Percentiles rank a stretch among this genome's conserved stretches.
phyloP scores from a whole-genome alignment of 73 alveolate species.

The Urostyla sp. region DNA sequence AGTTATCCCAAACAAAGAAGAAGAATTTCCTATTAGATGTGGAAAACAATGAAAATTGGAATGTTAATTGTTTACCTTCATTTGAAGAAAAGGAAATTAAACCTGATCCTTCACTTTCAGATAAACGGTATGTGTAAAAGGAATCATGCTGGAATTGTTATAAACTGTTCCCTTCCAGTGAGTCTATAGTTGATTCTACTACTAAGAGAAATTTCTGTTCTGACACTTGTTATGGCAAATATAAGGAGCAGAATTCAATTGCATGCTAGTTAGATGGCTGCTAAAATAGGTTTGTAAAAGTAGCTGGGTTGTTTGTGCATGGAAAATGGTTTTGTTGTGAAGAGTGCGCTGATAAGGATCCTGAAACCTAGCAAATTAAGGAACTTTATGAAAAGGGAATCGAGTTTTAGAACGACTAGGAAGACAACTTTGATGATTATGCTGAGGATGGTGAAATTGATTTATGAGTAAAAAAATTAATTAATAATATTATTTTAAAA shows the following conservation, averaged over 20 bases:
- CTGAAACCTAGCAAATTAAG: slow-evolving; percentile 21
- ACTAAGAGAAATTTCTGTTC: slow-evolving; percentile 65
- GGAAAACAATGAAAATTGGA: neutral
- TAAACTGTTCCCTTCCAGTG: slow-evolving; percentile 44
- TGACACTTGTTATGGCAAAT: slow-evolving; percentile 48
- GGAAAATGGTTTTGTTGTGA: slow-evolving; percentile 71
- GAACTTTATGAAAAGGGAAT: slow-evolving; percentile 33
- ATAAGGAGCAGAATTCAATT: slow-evolving; percentile 24
- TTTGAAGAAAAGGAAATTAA: slow-evolving; percentile 17
- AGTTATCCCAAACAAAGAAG: neutral
- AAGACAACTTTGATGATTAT: slow-evolving; percentile 25
- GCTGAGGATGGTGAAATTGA: slow-evolving; percentile 36
- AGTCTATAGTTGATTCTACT: slow-evolving; percentile 27
- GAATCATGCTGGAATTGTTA: slow-evolving; percentile 74
- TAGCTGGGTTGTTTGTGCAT: slow-evolving; percentile 56
- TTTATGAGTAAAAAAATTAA: too few relatives aligned
- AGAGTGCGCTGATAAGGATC: slow-evolving; percentile 49
- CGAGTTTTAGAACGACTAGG: neutral
- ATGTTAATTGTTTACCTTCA: neutral
- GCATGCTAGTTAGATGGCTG: slow-evolving; percentile 45
- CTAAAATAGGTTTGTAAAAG: slow-evolving; percentile 52
- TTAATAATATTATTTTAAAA: too few relatives aligned
- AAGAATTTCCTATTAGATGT: neutral
- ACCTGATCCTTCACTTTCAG: slow-evolving; percentile 4
- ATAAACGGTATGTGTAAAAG: neutral